Evolutionary conservation across 805 yeast genomes (phyloP), one percentile per base, ranked within the genome.

Genomic region (Candida endomychidarum): DNA sequence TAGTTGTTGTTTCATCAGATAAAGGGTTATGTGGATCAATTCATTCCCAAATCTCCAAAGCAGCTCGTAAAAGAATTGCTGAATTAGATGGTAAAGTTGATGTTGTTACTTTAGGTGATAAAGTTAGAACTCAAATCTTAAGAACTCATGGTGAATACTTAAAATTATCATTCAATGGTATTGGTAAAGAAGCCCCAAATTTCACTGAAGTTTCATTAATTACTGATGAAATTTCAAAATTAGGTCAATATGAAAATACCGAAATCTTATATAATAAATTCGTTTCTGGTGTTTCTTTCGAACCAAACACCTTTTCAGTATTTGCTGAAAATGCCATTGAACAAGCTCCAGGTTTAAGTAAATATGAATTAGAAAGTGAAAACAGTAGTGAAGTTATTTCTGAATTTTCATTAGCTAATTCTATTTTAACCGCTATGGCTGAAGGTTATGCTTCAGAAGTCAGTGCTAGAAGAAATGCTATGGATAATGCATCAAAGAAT

Each of bases 401-500:
- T 51, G 95, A 90, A 73, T 88, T 86, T 74, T 77, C 95, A 35
- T 77, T 93, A 56, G 90, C 98, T 52, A 90, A 87, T 80, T 80
- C 88, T 59, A 77, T 91, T 58, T 80, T 84, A 66, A 72, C 90
- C 60, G 97, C 96, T 47, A 78, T 90, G 78, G 91, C 97, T 51
- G 96, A 93, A 67, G 98, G 97, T 70, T 90, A 91, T 71, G 97
- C 98, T 47, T 86, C 98, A 44, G 99, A 91, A 78, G 79, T 90
- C 53, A 84, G 95, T 51, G 96, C 99, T 46, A 90, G 99, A 83
- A 90, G 99, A 82, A 91, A 88, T 67, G 98, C 99, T 56, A 91
- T 91, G 99, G 99, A 91, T 74, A 93, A 93, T 64, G 99, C 99
- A 49, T 89, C 97, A 56, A 91, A 93, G 93, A 91, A 91, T 67